Evolutionary conservation across 306 rosid genomes (phyloP).

Genomic region (Vigna angularis): DNA sequence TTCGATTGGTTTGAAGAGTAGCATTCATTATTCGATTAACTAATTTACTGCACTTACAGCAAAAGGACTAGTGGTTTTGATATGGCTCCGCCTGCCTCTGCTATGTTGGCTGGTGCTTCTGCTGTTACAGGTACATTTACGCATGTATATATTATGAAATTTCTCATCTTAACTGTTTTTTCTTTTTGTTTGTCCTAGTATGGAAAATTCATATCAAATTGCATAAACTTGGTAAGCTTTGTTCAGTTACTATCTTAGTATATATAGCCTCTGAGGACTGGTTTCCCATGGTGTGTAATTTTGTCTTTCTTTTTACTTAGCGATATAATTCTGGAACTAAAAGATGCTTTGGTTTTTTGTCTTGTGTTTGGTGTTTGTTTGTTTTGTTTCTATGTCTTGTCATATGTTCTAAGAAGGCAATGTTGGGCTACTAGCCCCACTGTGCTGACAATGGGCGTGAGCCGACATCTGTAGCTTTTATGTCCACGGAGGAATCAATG

Average conservation of each 20-base stretch:
- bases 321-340: conserved; percentile 92
- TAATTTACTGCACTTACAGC: conserved; percentile 66
- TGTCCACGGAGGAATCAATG: conserved; percentile 96
- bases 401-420: conserved; percentile 97
- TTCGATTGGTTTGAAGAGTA: conserved; percentile 14
- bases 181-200: conserved; percentile 76
- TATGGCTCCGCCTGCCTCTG: conserved; percentile 97
- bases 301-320: conserved; percentile 67
- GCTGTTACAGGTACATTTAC: conserved; percentile 75
- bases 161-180: conserved; percentile 71
- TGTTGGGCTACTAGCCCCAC: conserved; percentile 99
- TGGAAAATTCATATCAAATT: conserved; percentile 94
- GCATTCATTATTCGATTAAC: conserved; percentile 39
- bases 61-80: conserved; percentile 99
- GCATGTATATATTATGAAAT: conserved; percentile 41
- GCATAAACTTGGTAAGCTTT: conserved; percentile 93
- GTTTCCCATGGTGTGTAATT: conserved; percentile 63
- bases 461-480: conserved; percentile 99
- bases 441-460: conserved; percentile 99
- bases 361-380: conserved; percentile 98
- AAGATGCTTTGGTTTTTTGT: conserved; percentile 90
- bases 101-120: conserved; percentile 71
- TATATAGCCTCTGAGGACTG: conserved; percentile 58
- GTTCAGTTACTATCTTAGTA: conserved; percentile 66
- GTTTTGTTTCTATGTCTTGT: conserved; percentile 98